Evolutionary conservation across 2,329 filamentous ascomycete species (phyloP).

Genomic region (Aspergillus ruber): DNA sequence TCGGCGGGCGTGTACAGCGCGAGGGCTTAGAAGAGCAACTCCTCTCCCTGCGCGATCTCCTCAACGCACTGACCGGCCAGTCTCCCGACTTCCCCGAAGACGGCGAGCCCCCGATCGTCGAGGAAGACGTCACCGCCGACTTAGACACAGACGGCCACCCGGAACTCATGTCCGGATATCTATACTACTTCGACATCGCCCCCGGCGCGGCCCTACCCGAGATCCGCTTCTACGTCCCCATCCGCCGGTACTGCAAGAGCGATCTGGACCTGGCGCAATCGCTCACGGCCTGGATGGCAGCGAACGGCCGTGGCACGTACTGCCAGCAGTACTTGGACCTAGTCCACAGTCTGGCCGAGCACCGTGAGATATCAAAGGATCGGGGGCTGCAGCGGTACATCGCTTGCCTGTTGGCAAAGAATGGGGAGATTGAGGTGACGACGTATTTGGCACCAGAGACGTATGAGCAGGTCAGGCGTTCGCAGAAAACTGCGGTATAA

Average conservation of each 20-base stretch:
- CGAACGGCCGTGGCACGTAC: not conserved
- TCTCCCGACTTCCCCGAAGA: not conserved
- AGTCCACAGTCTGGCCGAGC: not conserved
- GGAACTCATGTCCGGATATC: not conserved
- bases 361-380: not conserved
- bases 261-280: constrained; percentile 1
- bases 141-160: not conserved
- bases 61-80: not conserved
- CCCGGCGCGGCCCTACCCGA: not conserved
- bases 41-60: not conserved
- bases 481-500: too few relatives aligned
- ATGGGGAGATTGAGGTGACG: not conserved
- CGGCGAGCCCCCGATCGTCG: not conserved
- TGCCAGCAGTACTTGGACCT: not conserved
- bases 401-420: constrained; percentile 1
- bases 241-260: not conserved
- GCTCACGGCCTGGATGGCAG: not conserved
- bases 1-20: not conserved
- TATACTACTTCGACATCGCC: not conserved
- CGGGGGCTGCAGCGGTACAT: not conserved
- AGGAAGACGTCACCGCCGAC: not conserved
- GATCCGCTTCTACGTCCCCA: not conserved
- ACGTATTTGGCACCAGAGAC: not conserved
- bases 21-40: not conserved
- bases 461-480: not conserved